These are phyloP conservation scores for Termitomyces bulborhizus DNA, from an alignment of 768 basidiomycete genomes.

Conservation along the genomic window DNA sequence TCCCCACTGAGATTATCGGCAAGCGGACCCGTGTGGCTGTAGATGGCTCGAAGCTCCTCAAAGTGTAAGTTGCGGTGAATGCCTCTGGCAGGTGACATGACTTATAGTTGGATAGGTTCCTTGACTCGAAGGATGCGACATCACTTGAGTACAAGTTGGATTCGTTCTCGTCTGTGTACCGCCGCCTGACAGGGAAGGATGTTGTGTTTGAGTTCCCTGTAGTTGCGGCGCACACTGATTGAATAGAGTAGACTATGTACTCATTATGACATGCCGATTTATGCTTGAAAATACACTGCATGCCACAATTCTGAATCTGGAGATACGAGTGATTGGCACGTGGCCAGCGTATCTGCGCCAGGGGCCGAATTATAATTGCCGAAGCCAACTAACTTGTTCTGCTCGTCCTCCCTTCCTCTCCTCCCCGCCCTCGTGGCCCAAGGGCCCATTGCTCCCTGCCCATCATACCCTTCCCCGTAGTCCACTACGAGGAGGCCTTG, in stretches of 20 bases:
- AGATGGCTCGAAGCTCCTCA: constrained; percentile 92
- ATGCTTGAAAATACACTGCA: constrained; percentile 17
- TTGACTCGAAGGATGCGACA: constrained; percentile 97
- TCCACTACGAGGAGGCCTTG: constrained; percentile 12
- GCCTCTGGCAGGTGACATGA: constrained; percentile 12
- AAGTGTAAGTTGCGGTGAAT: constrained; percentile 71
- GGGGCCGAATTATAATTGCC: constrained; percentile 19
- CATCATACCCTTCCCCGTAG: constrained; percentile 16
- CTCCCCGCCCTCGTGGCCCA: constrained; percentile 43
- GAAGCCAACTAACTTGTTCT: constrained; percentile 21
- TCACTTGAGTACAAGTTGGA: constrained; percentile 99
- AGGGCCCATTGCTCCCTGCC: constrained; percentile 22
- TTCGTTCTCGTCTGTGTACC: constrained; percentile 97
- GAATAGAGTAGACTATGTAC: constrained; percentile 25
- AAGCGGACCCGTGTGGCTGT: constrained; percentile 93
- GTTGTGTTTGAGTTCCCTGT: constrained; percentile 92
- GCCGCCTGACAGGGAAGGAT: constrained; percentile 92
- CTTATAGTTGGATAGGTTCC: constrained; percentile 52
- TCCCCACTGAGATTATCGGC: constrained; percentile 98
- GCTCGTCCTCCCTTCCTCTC: constrained; percentile 21
- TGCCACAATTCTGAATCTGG: background rate
- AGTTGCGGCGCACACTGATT: constrained; percentile 51
- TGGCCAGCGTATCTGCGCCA: constrained; percentile 22
- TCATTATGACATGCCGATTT: constrained; percentile 16
- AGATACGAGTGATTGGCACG: constrained; percentile 23